phyloP scores from a whole-genome alignment of 2,329 filamentous ascomycete species.

The Fusarium pininemorale region DNA sequence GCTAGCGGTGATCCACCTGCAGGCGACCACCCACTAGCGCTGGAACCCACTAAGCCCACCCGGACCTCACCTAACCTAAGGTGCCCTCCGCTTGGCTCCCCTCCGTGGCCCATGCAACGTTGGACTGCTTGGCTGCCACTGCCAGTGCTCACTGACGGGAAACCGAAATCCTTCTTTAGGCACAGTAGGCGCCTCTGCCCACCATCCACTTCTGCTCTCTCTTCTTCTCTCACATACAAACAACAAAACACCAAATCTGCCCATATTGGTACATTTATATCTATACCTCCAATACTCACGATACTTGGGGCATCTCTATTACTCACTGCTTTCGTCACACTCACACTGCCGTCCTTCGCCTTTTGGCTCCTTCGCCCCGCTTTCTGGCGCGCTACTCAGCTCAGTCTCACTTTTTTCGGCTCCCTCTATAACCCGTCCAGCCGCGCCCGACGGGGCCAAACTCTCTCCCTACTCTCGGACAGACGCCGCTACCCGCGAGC shows the following conservation, averaged over 20 bases:
- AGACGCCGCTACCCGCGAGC: conserved; percentile 37
- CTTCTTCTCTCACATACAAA: conserved; percentile 23
- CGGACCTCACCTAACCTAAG: conserved; percentile 20
- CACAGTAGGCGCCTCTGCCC: conserved; percentile 38
- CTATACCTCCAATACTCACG: conserved; percentile 1
- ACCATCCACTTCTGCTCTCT: conserved; percentile 28
- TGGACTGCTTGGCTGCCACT: conserved; percentile 34
- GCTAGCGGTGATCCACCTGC: conserved; percentile 43
- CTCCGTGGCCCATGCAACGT: conserved; percentile 41
- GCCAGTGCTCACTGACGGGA: conserved; percentile 1
- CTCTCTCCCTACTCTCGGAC: conserved; percentile 38
- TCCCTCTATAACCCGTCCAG: conserved; percentile 40
- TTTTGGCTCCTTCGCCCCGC: conserved; percentile 28
- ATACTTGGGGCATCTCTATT: not conserved
- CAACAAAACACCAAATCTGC: conserved; percentile 11
- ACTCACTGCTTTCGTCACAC: conserved; percentile 17
- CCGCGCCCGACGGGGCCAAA: conserved; percentile 35
- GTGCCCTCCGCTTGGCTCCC: conserved; percentile 11
- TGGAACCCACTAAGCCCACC: conserved; percentile 34
- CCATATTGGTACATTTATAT: not conserved
- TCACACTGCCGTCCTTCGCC: not conserved
- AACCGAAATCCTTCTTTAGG: conserved; percentile 38
- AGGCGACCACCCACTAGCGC: conserved; percentile 39
- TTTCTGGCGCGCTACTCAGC: conserved; percentile 37
- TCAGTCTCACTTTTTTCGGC: conserved; percentile 43